Base-by-base conservation (phyloP, 495 filamentous ascomycete genomes). In the Tricharina praecox region DNA sequence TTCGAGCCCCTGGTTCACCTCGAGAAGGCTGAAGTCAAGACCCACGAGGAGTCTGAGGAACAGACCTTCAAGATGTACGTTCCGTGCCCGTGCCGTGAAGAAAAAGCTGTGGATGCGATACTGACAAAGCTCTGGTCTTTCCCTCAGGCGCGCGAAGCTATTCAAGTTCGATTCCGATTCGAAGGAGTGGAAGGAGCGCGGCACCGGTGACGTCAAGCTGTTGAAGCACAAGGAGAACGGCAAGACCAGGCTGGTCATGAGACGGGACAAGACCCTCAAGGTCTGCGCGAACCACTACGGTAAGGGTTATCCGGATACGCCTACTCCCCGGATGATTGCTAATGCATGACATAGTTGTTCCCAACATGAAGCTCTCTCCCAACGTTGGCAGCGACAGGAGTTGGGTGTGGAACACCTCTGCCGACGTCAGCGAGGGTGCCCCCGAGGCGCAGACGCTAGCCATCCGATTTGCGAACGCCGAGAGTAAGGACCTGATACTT, bases 211-310 rank as follows among this genome's bases (percentile, higher is more conserved):
- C 59, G 86, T 99, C 50, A 76, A 86, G 61, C 69, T 99, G 61
- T 71, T 99, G 60, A 99, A 95, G 76, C 92, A 99, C 70, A 82
- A 81, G 73, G 90, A 96, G 69, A 96, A 93, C 65, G 78, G 79
- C 64, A 99, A 96, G 80, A 94, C 85, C 46, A 76, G 92, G 50
- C 72, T 99, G 53, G 90, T 99, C 57, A 99, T 99, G 92, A 79
- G 92, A 66, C 73, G 92, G 62, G 92, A 99, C 69, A 94, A 95
- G 81, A 96, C 92, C 53, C 76, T 94, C 68, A 99, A 99, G 73
- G 90, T 96, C 67, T 99, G 92, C 79, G 92, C 92, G 62, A 99
- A 99, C 70, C 92, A 99, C 72, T 99, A 99, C 67, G 80, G 90
- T 97, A 80, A 63, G 84, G 66, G 28, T 21, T 20, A n/a, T n/a